A percentile compares a stretch with the other conserved stretches of the same genome.
phyloP scores from a whole-genome alignment of 345 rosid genomes.

The Lepidium didymum region DNA sequence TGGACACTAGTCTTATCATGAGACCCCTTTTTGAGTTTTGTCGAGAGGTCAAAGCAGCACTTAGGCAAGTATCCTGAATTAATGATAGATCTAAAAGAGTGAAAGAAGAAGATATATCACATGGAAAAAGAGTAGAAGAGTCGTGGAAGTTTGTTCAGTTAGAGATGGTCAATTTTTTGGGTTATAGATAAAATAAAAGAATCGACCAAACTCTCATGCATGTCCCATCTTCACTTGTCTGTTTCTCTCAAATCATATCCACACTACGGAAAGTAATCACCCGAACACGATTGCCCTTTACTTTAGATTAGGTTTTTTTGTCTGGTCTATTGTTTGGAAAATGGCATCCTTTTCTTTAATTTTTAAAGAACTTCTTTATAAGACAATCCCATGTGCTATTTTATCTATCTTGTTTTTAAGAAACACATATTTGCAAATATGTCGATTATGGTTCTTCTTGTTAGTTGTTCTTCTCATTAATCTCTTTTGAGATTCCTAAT shows the following conservation, averaged over 20 bases:
- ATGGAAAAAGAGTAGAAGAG: conserved; percentile 19
- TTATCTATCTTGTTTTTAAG: neutral
- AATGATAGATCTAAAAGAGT: conserved; percentile 13
- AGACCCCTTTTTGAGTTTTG: neutral
- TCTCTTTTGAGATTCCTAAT: neutral
- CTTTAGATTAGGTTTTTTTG: conserved; percentile 10
- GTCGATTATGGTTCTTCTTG: neutral
- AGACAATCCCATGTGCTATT: conserved; percentile 21
- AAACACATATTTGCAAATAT: neutral
- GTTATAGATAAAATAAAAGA: neutral
- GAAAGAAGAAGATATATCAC: conserved; percentile 21
- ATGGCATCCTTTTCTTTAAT: neutral
- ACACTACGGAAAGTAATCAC: conserved; percentile 12
- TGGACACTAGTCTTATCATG: conserved; percentile 2
- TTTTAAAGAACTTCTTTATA: neutral
- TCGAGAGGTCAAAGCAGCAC: conserved; percentile 13
- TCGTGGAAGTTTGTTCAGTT: conserved; percentile 24
- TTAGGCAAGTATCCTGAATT: conserved; percentile 1
- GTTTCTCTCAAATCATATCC: conserved; percentile 16
- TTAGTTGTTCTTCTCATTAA: neutral
- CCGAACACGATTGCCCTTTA: neutral
- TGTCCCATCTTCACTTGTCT: conserved; percentile 26
- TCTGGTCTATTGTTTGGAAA: conserved; percentile 20
- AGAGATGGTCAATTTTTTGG: conserved; percentile 16
- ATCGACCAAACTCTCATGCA: conserved; percentile 30